Conservation (phyloP, 129 eudicot genomes). For the Chrysanthemum lavandulifolium region DNA sequence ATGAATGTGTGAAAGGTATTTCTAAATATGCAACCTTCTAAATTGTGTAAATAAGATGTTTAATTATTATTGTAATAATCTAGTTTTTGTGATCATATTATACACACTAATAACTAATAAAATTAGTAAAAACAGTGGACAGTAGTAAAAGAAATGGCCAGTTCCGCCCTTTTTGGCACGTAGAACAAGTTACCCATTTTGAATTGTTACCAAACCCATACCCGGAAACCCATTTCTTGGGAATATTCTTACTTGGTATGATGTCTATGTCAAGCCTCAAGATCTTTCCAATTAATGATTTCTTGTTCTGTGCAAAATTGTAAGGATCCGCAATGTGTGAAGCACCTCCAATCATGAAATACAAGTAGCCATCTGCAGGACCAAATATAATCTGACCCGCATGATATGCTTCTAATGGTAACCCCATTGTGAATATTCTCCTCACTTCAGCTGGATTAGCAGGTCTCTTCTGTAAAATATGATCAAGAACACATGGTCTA, state of each 20-base stretch:
- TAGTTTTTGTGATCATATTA: background rate
- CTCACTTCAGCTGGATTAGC: constrained; percentile 74
- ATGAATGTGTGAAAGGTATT: background rate
- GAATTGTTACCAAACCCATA: background rate
- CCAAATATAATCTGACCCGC: constrained; percentile 86
- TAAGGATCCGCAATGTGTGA: constrained; percentile 58
- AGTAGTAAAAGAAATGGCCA: too few relatives aligned
- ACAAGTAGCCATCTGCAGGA: constrained; percentile 69
- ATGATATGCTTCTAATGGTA: constrained; percentile 70
- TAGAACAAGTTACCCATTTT: background rate
- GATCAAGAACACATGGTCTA: background rate
- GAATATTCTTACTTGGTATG: constrained; percentile 58
- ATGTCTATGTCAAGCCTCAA: constrained; percentile 72
- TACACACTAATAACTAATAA: too few relatives aligned
- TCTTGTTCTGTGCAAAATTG: constrained; percentile 87
- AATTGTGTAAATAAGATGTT: background rate
- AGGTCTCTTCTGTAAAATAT: constrained; percentile 41
- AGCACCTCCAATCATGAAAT: constrained; percentile 82
- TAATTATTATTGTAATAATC: too few relatives aligned
- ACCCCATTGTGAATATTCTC: constrained; percentile 81
- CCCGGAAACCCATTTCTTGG: background rate
- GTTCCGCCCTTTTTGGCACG: background rate
- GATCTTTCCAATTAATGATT: constrained; percentile 79
- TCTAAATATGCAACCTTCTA: background rate
- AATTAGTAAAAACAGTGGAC: too few relatives aligned